Evolutionary conservation across 192 early-diverging fungal genomes (phyloP), one percentile per base, ranked within the genome.

Genomic region (Coemansia sp.): DNA sequence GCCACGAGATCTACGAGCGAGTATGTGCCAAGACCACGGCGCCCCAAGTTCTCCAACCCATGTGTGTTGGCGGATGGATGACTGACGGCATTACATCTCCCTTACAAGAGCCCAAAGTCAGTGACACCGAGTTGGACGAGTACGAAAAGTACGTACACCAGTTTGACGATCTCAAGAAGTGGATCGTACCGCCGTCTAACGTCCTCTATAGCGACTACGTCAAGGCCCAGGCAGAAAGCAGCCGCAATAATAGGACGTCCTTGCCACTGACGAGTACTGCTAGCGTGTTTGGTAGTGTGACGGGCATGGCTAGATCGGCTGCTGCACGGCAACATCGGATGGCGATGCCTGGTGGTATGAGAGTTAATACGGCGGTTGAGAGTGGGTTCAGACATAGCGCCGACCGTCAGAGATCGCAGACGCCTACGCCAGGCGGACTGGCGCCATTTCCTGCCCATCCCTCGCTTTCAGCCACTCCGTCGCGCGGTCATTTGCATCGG

Each of bases 131-230:
- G 25, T 9, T 53, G 9, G 83, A 87, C 42, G 89, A 89, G 64
- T 90, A 90, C 57, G 78, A 74, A 66, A 79, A 86, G 75, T 90
- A 88, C 55, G 74, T 80, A n/a, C 72, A 69, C 39, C 80, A 83
- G 42, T 83, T 83, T 27, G 76, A 83, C 44, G 77, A 78, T 21
- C 66, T 83, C 58, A 42, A 69, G 12, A 63, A 64, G 25, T 83
- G 80, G 80, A 77, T 83, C 5, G 79, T 82, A 38, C 79, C 67
- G 44, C 74, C 79, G 10, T 73, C 74, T 2, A 69, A 44, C 1
- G 59, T 75, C 5, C 65, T 82, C 4, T 82, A 82, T 58, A 66
- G 38, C 38, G 79, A 82, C 68, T 76, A 81, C 32, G 19, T 75
- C 8, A 64, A 68, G 44, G 23, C 38, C 1, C 67, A 66, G 25